These are phyloP conservation scores for Wickerhamiella dianesei DNA, from an alignment of 805 yeast species.

Conservation along the genomic window DNA sequence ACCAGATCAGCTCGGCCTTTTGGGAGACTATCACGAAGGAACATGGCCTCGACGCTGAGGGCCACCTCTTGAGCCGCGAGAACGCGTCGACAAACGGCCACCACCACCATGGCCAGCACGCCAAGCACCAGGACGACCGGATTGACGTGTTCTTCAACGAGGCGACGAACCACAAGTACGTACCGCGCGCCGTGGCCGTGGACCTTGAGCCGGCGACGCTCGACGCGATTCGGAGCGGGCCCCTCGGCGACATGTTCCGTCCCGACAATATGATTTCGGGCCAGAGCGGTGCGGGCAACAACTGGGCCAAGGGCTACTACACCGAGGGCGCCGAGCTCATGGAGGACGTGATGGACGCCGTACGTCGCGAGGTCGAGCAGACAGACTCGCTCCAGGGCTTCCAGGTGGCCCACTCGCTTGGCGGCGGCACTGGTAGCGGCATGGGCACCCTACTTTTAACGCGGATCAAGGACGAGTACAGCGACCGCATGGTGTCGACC, in stretches of 20 bases:
- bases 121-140: conserved; percentile 28
- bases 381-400: conserved; percentile 90
- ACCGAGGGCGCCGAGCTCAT: conserved; percentile 94
- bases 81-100: conserved; percentile 19
- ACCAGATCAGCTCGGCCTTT: conserved; percentile 30
- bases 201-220: conserved; percentile 93
- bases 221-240: conserved; percentile 66
- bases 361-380: conserved; percentile 87
- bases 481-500: conserved; percentile 93
- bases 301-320: conserved; percentile 95
- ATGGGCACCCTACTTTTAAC: conserved; percentile 83
- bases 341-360: conserved; percentile 76
- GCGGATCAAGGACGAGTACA: conserved; percentile 80
- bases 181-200: conserved; percentile 83
- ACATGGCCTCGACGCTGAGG: conserved; percentile 26
- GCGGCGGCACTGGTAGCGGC: conserved; percentile 96
- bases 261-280: conserved; percentile 87
- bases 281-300: conserved; percentile 87
- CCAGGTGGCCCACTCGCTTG: conserved; percentile 72
- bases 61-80: conserved; percentile 18
- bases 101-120: conserved; percentile 1
- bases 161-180: conserved; percentile 75
- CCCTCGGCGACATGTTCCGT: conserved; percentile 76
- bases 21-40: conserved; percentile 29
- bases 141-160: conserved; percentile 71